Evolutionary conservation across 768 basidiomycete genomes (phyloP).

Genomic region (Boletus pseudo-olivaceus): DNA sequence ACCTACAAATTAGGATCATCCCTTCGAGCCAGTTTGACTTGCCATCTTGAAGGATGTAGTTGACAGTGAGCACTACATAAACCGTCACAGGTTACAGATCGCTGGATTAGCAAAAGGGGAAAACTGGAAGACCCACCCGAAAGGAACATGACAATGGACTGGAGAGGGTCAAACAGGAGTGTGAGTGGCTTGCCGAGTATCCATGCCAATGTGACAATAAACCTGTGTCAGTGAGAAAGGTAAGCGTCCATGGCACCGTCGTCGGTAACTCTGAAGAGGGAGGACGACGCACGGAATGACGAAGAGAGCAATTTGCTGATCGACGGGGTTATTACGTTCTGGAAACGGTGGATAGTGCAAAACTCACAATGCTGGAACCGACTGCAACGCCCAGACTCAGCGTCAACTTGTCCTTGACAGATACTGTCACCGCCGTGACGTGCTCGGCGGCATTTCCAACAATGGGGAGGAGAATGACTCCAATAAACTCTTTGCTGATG

Average conservation of each 20-base stretch:
- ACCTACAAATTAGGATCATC: constrained; percentile 64
- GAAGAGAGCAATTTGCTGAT: constrained; percentile 70
- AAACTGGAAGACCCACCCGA: constrained; percentile 20
- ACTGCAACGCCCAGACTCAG: constrained; percentile 89
- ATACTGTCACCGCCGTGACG: constrained; percentile 87
- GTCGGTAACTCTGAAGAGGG: not conserved
- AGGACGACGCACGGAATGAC: constrained; percentile 51
- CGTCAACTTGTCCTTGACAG: constrained; percentile 85
- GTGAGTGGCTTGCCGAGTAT: constrained; percentile 73
- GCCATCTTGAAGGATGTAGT: constrained; percentile 81
- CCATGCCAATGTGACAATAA: constrained; percentile 80
- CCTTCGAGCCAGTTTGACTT: constrained; percentile 95
- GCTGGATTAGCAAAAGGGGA: not conserved
- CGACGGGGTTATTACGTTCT: not conserved
- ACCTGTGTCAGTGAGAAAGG: constrained; percentile 35
- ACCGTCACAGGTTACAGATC: not conserved
- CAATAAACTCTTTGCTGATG: constrained; percentile 81
- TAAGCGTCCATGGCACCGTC: constrained; percentile 8
- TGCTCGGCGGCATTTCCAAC: constrained; percentile 93
- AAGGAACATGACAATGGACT: constrained; percentile 43
- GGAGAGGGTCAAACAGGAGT: constrained; percentile 83
- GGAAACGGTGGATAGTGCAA: not conserved
- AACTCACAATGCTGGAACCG: constrained; percentile 73
- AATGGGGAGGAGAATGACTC: constrained; percentile 84
- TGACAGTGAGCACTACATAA: constrained; percentile 70